Evolutionary conservation across 2,329 filamentous ascomycete species (phyloP).

Genomic region (Aspergillus sojae): DNA sequence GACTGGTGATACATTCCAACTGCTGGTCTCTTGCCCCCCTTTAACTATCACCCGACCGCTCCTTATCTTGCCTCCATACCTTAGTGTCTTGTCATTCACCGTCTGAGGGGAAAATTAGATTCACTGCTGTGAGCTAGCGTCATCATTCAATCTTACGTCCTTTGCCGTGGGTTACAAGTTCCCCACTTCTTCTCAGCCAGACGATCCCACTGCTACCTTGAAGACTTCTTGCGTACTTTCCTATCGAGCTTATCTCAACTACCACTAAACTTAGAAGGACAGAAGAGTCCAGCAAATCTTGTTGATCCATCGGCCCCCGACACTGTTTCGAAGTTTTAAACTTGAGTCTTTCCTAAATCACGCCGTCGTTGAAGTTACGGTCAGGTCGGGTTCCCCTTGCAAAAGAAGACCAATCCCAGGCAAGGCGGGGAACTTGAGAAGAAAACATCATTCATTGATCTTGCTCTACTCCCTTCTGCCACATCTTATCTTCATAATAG

Average conservation of each 20-base stretch:
- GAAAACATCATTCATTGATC: conserved; percentile 3
- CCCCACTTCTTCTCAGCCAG: conserved; percentile 11
- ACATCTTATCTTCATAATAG: neutral
- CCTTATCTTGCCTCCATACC: neutral
- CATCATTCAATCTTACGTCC: neutral
- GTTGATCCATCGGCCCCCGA: neutral
- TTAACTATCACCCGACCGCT: conserved; percentile 1
- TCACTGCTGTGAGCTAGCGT: neutral
- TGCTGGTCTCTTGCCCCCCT: neutral
- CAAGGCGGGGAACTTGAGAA: conserved; percentile 15
- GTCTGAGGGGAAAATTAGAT: neutral
- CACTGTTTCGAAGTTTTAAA: neutral
- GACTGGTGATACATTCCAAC: conserved; percentile 2
- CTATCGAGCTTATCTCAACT: neutral
- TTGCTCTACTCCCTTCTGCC: conserved; percentile 6
- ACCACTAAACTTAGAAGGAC: conserved; percentile 3
- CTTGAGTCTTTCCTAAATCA: neutral
- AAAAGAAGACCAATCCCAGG: conserved; percentile 8
- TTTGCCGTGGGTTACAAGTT: neutral
- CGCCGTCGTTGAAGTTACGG: conserved; percentile 1
- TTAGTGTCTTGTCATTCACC: conserved; percentile 1
- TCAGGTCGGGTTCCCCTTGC: conserved; percentile 4
- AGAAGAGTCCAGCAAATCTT: neutral
- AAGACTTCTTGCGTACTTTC: neutral
- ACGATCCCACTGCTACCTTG: conserved; percentile 10